Evolutionary conservation across 306 rosid species (phyloP), one percentile per base, ranked within the genome.

Genomic region (Pueraria montana): DNA sequence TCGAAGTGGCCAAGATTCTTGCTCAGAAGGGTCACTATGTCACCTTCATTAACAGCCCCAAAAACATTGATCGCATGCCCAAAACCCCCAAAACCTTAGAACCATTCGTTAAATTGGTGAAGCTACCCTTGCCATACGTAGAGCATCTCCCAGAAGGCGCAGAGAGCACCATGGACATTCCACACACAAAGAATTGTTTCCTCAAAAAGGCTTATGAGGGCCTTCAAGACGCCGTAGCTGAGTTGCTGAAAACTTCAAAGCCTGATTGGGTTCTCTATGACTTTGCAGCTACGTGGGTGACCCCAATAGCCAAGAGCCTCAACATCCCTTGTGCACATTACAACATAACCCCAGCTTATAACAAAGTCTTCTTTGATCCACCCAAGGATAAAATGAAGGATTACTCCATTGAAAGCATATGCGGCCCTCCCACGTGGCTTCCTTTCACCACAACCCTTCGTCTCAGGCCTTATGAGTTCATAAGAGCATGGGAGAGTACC

Each of bases 181-280:
- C 90, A 3, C 0, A 42, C 10, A 26, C 70, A 72, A 20, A n/a
- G 12, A 59, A 63, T 8, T 83, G 76, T 40, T 76, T 65, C 77
- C 97, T 89, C 1, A 84, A 86, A 30, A 23, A 10, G 7, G 90
- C 91, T 1, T 84, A 78, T 3, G 89, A 89, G 17, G 82, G 85
- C 9, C 94, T 90, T 1, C 67, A 77, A 24, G 61, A 69, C 0
- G 45, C 82, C 36, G 72, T 90, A 3, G 9, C 85, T 1, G 42
- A 71, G 50, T 64, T 91, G 52, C 88, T 90, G 0, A 12, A 78
- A 55, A 48, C 72, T 6, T 74, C 83, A 2, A 18, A 34, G 6
- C 92, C 90, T 0, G 89, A 91, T 26, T 91, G 96, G 96, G 75
- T 91, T 32, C 67, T 91, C 32, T 72, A 85, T 43, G 93, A 89